These are phyloP conservation scores for Dothistroma septosporum DNA, from an alignment of 2,329 filamentous ascomycete genomes.

Conservation along the genomic window DNA sequence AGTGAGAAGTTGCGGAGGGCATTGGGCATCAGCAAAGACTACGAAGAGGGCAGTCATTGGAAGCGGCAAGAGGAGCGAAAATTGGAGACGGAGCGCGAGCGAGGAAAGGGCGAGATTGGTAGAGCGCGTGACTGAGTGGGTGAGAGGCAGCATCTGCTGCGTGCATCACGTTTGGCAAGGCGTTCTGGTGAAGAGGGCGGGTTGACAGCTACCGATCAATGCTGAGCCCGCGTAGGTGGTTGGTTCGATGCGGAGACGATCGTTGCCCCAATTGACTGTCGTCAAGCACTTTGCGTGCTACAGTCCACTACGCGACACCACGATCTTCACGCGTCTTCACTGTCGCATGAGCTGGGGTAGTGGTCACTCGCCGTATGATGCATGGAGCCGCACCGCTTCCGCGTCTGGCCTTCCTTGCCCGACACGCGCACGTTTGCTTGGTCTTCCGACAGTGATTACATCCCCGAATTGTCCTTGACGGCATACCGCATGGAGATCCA, in stretches of 20 bases:
- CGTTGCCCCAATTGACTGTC: not conserved
- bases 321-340: not conserved
- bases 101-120: constrained; percentile 19
- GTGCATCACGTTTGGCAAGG: constrained; percentile 6
- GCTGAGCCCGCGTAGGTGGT: too few relatives aligned
- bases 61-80: constrained; percentile 71
- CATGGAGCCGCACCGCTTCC: not conserved
- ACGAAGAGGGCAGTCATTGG: constrained; percentile 84
- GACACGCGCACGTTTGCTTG: not conserved
- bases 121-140: constrained; percentile 21
- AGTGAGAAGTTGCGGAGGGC: constrained; percentile 83
- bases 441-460: not conserved
- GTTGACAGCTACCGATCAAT: too few relatives aligned
- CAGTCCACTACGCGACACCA: not conserved
- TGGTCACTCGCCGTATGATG: not conserved
- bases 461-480: not conserved
- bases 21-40: constrained; percentile 79
- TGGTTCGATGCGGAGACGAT: not conserved
- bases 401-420: not conserved
- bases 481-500: not conserved
- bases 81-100: constrained; percentile 26
- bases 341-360: not conserved
- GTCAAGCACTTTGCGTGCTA: not conserved
- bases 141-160: not conserved
- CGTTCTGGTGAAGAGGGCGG: constrained; percentile 6